Conservation (phyloP, 306 rosid genomes). For the Hippophae rhamnoides region DNA sequence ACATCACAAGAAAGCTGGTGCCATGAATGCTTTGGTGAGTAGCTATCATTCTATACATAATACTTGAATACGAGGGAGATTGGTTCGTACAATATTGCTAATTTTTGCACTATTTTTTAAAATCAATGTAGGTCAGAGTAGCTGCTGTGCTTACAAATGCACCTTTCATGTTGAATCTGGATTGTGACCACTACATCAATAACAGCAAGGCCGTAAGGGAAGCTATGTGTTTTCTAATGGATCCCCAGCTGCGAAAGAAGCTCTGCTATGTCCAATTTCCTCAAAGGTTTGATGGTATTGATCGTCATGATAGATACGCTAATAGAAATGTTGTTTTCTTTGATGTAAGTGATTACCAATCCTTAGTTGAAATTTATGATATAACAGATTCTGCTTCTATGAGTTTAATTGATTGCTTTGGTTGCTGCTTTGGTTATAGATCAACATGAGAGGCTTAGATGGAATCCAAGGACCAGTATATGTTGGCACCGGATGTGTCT, state of each 20-base stretch:
- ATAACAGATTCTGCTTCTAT: constrained; percentile 2
- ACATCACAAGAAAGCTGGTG: constrained; percentile 87
- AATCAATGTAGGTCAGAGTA: constrained; percentile 60
- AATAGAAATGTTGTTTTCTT: constrained; percentile 65
- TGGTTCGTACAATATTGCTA: constrained; percentile 5
- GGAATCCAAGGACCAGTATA: constrained; percentile 97
- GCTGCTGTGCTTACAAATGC: constrained; percentile 94
- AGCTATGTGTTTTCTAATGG: constrained; percentile 96
- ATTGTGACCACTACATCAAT: constrained; percentile 96
- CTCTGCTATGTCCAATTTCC: constrained; percentile 86
- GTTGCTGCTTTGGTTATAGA: constrained; percentile 31
- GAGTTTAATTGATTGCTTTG: constrained; percentile 14
- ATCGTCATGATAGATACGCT: constrained; percentile 71
- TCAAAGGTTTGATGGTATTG: constrained; percentile 80
- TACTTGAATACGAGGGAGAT: background rate
- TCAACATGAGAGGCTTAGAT: constrained; percentile 93
- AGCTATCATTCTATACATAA: constrained; percentile 12
- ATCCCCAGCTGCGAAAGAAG: constrained; percentile 72
- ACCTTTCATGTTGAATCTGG: constrained; percentile 87
- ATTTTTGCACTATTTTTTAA: constrained; percentile 18
- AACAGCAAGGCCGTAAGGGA: constrained; percentile 85
- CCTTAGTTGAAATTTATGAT: background rate
- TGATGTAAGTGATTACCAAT: constrained; percentile 47
- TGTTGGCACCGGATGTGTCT: constrained; percentile 91
- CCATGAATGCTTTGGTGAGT: constrained; percentile 86